Evolutionary conservation across 306 rosid species (phyloP).

Genomic region (Bauhinia variegata): DNA sequence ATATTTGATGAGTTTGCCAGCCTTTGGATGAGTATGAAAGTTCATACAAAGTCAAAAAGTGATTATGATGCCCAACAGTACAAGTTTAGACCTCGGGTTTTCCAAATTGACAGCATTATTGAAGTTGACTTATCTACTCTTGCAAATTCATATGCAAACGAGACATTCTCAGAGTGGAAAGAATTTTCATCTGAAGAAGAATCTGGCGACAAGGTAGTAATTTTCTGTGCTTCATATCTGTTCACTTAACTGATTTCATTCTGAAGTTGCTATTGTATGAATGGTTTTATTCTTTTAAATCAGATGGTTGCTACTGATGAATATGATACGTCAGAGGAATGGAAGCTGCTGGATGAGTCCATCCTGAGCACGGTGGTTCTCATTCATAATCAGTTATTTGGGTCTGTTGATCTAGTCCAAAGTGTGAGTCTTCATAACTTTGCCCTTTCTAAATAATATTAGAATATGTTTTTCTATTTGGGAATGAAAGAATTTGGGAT

Average conservation of each 20-base stretch:
- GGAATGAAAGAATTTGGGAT: background rate
- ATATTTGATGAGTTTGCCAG: conserved; percentile 64
- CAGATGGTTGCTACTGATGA: conserved; percentile 62
- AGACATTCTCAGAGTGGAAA: conserved; percentile 68
- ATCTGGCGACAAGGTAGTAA: conserved; percentile 39
- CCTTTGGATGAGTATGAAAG: conserved; percentile 70
- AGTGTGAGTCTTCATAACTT: conserved; percentile 54
- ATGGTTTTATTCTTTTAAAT: conserved; percentile 27
- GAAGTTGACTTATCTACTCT: conserved; percentile 61
- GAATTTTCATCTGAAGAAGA: conserved; percentile 55
- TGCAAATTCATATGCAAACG: conserved; percentile 46
- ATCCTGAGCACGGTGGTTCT: conserved; percentile 52
- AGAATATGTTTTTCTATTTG: conserved; percentile 20
- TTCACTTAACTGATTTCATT: conserved; percentile 2
- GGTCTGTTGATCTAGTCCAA: conserved; percentile 62
- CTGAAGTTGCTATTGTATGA: background rate
- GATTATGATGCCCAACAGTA: conserved; percentile 62
- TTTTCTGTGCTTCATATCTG: conserved; percentile 10
- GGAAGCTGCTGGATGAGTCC: conserved; percentile 70
- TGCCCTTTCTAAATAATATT: background rate
- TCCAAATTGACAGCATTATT: conserved; percentile 69
- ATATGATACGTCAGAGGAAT: conserved; percentile 57
- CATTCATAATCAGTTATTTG: conserved; percentile 74
- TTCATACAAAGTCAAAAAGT: conserved; percentile 53
- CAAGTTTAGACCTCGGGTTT: conserved; percentile 76